These are phyloP conservation scores for Xylaria digitata DNA, from an alignment of 2,329 filamentous ascomycete species.

Conservation along the genomic window DNA sequence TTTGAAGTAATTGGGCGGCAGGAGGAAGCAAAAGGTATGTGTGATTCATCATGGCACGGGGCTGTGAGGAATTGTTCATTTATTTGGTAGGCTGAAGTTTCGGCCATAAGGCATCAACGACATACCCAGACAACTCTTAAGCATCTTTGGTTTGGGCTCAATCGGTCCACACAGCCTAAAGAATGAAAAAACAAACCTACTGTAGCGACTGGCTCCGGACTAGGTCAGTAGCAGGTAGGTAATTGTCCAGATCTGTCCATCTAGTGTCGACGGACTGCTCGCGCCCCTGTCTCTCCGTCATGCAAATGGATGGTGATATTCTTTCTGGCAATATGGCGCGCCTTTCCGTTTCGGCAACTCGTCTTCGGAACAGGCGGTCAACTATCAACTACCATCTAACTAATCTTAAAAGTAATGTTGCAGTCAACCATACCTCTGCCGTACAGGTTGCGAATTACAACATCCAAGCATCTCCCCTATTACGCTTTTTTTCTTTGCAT, in stretches of 20 bases:
- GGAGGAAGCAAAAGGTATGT: not conserved
- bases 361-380: slow-evolving; percentile 43
- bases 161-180: slow-evolving; percentile 38
- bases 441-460: slow-evolving; percentile 6
- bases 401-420: slow-evolving; percentile 21
- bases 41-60: not conserved
- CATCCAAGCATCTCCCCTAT: not conserved
- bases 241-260: slow-evolving; percentile 7
- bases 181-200: slow-evolving; percentile 10
- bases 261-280: slow-evolving; percentile 2
- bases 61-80: slow-evolving; percentile 6
- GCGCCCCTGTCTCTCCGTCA: slow-evolving; percentile 14
- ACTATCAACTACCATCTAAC: slow-evolving; percentile 20
- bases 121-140: slow-evolving; percentile 13
- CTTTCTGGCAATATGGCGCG: slow-evolving; percentile 37
- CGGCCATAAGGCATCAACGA: slow-evolving; percentile 21
- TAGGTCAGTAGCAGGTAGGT: too few species aligned
- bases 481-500: too few species aligned
- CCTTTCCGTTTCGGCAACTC: slow-evolving; percentile 41
- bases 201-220: not conserved
- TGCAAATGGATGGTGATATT: slow-evolving; percentile 18
- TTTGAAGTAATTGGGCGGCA: not conserved
- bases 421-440: slow-evolving; percentile 19
- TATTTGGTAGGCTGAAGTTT: not conserved
- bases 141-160: slow-evolving; percentile 40